Evolutionary conservation across 1,284 basidiomycete genomes (phyloP), one percentile per base, ranked within the genome.

Genomic region (Flammula alnicola): DNA sequence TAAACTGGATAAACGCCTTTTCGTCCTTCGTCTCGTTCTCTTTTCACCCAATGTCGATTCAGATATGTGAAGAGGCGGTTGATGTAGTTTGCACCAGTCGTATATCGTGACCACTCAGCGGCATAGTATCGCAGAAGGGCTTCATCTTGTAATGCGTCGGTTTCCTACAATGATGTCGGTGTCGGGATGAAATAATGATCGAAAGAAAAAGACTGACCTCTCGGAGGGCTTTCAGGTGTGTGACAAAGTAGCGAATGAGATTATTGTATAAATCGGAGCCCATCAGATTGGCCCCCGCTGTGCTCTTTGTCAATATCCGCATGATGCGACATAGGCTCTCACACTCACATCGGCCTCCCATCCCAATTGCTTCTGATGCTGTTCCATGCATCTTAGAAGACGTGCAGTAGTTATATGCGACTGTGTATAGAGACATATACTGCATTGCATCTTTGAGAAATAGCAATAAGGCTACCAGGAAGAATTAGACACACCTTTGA

Each of bases 401-500:
- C n/a, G 93, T 98, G 68, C 95, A 98, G 67, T 96, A 98, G 74
- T 98, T 96, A 80, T 98, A 98, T n/a, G 91, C 91, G 39, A 93
- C 89, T 43, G 93, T 94, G 72, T 97, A 98, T 49, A 96, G 80
- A 57, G 88, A 85, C 81, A 96, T 96, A 73, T 98, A 98, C 72
- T 93, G 89, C 83, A 72, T 93, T 55, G 44, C 27, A n/a, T 38
- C 41, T 38, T 36, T 46, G 36, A 51, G 39, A 40, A 30, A 26
- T n/a, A 20, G 31, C 20, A 43, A 17, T n/a, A n/a, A 10, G 30
- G 30, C 22, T 40, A 25, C 5, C 39, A n/a, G 27, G 53, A 37
- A 26, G 32, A 46, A 40, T 50, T 23, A 20, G 30, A 27, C 10
- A 39, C 52, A 64, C 65, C 58, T 67, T 67, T 16, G 65, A 65